Percentiles rank a stretch among this genome's conserved stretches.
Evolutionary conservation across 179 eudicot genomes (phyloP).

Genomic region (Gypsophila paniculata): DNA sequence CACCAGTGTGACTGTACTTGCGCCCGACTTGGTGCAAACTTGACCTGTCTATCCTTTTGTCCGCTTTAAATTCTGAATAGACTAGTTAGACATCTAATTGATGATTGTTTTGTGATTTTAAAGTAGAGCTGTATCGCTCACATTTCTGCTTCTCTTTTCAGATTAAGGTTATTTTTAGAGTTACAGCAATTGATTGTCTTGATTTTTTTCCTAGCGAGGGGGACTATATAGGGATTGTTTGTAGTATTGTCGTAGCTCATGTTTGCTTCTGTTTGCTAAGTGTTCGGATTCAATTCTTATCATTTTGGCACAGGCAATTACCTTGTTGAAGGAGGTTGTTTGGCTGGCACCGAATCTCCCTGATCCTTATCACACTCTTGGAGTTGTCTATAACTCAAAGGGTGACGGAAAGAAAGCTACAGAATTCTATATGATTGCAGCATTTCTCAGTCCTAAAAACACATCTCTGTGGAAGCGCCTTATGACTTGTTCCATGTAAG

Average conservation of each 20-base stretch:
- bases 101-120: not conserved
- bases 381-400: conserved; percentile 49
- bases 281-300: not conserved
- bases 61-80: not conserved
- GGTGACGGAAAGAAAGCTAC: conserved; percentile 60
- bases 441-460: conserved; percentile 66
- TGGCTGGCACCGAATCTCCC: conserved; percentile 66
- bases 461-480: conserved; percentile 71
- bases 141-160: not conserved
- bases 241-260: not conserved
- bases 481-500: conserved; percentile 69
- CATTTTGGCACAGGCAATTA: conserved; percentile 51
- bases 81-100: not conserved
- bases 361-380: conserved; percentile 80
- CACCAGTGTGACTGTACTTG: not conserved
- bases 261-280: not conserved
- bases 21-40: not conserved
- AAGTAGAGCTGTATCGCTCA: not conserved
- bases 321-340: conserved; percentile 60
- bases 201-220: not conserved
- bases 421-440: conserved; percentile 71
- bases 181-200: not conserved
- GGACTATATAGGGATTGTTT: not conserved
- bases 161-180: not conserved
- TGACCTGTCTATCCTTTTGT: not conserved